A percentile compares a stretch with the other conserved stretches of the same genome.
These are phyloP conservation scores for Penicillium pulvis DNA, from an alignment of 495 filamentous ascomycete genomes.

Conservation along the genomic window DNA sequence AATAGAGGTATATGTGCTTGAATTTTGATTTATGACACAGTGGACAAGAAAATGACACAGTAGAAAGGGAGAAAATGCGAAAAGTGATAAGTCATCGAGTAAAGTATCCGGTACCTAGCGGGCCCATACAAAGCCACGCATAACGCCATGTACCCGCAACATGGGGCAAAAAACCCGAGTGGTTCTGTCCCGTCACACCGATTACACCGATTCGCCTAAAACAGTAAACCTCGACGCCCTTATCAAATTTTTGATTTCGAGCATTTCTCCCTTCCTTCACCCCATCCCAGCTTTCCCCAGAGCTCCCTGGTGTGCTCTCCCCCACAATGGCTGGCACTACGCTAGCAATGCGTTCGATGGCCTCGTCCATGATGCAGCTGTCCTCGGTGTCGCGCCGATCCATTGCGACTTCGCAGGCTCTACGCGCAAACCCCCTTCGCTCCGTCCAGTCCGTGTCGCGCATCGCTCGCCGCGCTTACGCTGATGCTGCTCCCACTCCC, in stretches of 20 bases:
- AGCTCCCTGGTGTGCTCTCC: constrained; percentile 15
- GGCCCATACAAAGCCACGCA: not conserved
- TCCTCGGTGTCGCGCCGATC: constrained; percentile 46
- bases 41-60: not conserved
- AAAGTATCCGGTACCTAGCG: constrained; percentile 3
- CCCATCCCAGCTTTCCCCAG: constrained; percentile 19
- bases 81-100: not conserved
- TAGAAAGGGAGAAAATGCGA: not conserved
- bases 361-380: constrained; percentile 41
- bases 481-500: constrained; percentile 40
- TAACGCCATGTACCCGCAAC: not conserved
- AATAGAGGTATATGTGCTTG: too few species aligned
- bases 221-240: constrained; percentile 31
- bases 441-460: constrained; percentile 35
- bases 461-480: constrained; percentile 42
- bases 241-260: constrained; percentile 31
- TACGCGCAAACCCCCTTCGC: constrained; percentile 31
- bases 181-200: constrained; percentile 1
- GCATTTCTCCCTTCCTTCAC: constrained; percentile 18
- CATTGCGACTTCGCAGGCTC: constrained; percentile 33
- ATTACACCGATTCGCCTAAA: constrained; percentile 50
- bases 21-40: too few species aligned
- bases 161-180: not conserved
- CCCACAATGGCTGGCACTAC: constrained; percentile 45
- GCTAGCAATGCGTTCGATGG: constrained; percentile 42